phyloP scores from a whole-genome alignment of 164 flowering plant species.

The Magnolia kwangsiensis region DNA sequence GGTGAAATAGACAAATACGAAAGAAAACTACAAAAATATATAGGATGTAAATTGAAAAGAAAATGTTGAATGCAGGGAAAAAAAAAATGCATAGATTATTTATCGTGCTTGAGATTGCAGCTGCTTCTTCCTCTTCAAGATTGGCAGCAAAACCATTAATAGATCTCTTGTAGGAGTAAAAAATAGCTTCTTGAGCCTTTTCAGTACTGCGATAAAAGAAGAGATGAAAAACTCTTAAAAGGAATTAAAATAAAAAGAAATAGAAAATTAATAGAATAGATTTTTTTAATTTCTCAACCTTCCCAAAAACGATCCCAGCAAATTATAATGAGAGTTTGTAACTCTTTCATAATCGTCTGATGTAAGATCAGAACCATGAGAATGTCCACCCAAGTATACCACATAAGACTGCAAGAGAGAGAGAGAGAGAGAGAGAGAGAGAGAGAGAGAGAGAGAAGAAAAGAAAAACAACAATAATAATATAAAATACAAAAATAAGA shows the following conservation, averaged over 20 bases:
- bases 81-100: background rate
- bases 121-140: conserved; percentile 64
- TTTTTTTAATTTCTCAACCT: conserved; percentile 6
- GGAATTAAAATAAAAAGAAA: background rate
- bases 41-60: background rate
- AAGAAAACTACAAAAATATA: background rate
- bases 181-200: conserved; percentile 44
- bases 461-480: too few relatives aligned
- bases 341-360: conserved; percentile 30
- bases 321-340: conserved; percentile 41
- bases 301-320: conserved; percentile 35
- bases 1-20: too few relatives aligned
- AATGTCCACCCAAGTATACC: conserved; percentile 68
- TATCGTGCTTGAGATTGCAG: conserved; percentile 41
- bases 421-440: too few relatives aligned
- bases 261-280: background rate
- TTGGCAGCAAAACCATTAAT: conserved; percentile 70
- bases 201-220: conserved; percentile 17
- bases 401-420: conserved; percentile 45
- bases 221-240: background rate
- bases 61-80: background rate
- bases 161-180: conserved; percentile 49
- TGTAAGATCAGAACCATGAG: conserved; percentile 31
- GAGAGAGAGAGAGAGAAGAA: too few relatives aligned
- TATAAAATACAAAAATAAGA: too few relatives aligned